Evolutionary conservation across 305 asterid genomes (phyloP).

Genomic region (Solanum chacoense): DNA sequence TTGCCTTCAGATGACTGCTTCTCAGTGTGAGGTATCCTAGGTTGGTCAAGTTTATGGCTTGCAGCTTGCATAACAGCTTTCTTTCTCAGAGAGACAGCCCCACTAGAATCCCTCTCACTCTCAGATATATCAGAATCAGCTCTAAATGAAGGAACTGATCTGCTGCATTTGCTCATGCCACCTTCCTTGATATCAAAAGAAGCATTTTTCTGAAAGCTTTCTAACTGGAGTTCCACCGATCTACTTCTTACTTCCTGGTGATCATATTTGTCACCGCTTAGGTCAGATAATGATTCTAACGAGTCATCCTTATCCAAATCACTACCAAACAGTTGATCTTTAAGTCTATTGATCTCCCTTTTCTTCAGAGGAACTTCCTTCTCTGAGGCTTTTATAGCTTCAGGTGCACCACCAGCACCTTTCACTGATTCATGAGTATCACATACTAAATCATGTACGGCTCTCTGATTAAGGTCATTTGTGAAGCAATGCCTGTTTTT

Average conservation of each 20-base stretch:
- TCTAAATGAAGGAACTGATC: slow-evolving; percentile 22
- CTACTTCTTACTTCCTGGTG: slow-evolving; percentile 31
- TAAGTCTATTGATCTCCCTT: slow-evolving; percentile 28
- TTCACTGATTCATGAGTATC: slow-evolving; percentile 14
- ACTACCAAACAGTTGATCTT: slow-evolving; percentile 27
- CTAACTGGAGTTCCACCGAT: slow-evolving; percentile 23
- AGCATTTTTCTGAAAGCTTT: slow-evolving; percentile 27
- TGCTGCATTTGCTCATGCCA: slow-evolving; percentile 20
- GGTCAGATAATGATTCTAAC: slow-evolving; percentile 29
- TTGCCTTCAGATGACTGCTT: slow-evolving; percentile 27
- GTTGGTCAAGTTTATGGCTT: slow-evolving; percentile 29
- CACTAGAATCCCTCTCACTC: slow-evolving; percentile 32
- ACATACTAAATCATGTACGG: slow-evolving; percentile 19
- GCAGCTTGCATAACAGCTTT: slow-evolving; percentile 26
- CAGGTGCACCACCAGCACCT: slow-evolving; percentile 17
- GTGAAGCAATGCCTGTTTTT: slow-evolving; percentile 23
- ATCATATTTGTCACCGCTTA: slow-evolving; percentile 23
- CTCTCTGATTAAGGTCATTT: slow-evolving; percentile 21
- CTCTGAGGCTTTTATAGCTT: slow-evolving; percentile 18
- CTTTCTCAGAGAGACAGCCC: slow-evolving; percentile 16
- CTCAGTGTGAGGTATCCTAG: slow-evolving; percentile 22
- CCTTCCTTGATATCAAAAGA: slow-evolving; percentile 29
- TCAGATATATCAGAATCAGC: slow-evolving; percentile 34
- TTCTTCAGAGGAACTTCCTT: slow-evolving; percentile 25
- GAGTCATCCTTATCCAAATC: slow-evolving; percentile 32